Evolutionary conservation across 139 green algal genomes (phyloP), one percentile per base, ranked within the genome.

Genomic region (Edaphochlamys debaryana): DNA sequence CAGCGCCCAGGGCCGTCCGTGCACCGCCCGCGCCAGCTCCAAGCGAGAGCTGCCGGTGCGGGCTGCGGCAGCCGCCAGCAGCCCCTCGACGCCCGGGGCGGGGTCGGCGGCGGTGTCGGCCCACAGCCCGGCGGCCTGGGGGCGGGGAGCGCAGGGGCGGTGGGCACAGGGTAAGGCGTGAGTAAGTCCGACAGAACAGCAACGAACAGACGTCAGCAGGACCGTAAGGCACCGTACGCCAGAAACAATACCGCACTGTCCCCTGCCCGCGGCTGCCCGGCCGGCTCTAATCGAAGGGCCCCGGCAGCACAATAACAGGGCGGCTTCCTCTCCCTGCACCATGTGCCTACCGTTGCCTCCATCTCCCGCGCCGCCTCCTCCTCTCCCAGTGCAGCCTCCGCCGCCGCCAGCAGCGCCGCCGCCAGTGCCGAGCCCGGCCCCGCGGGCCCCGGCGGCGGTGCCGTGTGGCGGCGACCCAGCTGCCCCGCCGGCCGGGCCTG

Each of bases 361-460:
- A 19, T 34, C 54, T 79, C 74, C 41, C 27, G 20, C 7, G 64
- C 76, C 58, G 56, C 54, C 32, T 80, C 75, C 67, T 50, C 37
- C 67, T 80, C 72, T 6, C 83, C 83, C 30, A 81, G 41, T 0
- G 56, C 67, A 54, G 72, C 58, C 54, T 88, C 75, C 27, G 56
- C 83, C 5, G 27, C 67, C 9, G 38, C 42, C 54, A 88, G 67
- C 67, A 88, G 67, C 69, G 83, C 25, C 37, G 66, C 34, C 54
- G 75, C 83, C 22, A 88, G 74, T 25, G 75, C 83, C n/a, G 80
- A 70, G 30, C 75, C 64, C 2, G 82, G 42, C 30, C 56, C 82
- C 29, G 27, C 38, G 8, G 64, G 69, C 2, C 63, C 66, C 0
- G 70, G 23, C 50, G 41, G 66, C 29, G 81, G 50, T 50, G 50